Evolutionary conservation across 805 yeast genomes (phyloP), one percentile per base, ranked within the genome.

Genomic region (Barnettozyma populi): DNA sequence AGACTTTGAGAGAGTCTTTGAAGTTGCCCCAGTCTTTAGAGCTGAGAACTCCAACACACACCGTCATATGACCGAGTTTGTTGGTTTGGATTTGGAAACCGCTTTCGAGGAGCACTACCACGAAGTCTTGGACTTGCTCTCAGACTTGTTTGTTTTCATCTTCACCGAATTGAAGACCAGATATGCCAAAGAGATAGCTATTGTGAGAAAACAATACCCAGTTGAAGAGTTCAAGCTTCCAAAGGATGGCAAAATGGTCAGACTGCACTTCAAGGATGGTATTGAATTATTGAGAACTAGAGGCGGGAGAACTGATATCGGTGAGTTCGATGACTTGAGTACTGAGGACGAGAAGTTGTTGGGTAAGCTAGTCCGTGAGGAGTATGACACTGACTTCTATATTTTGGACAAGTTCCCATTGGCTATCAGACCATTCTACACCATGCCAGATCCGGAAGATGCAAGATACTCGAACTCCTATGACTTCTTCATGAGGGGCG

Each of bases 401-500:
- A 87, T 94, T 63, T 80, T 94, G 70, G 99, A 94, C 78, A 94
- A 94, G 71, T 94, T 94, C 87, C 99, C 99, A 62, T 76, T 90
- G 64, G 94, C 88, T 27, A 80, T 90, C 47, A 84, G 99, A 76
- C 99, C 99, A 49, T 94, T 94, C 80, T 94, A 94, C 79, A 94
- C 99, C 43, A 94, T 94, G 99, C 98, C 99, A 53, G 97, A 90
- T 67, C 78, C 98, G 18, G 84, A 81, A 62, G 90, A 94, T 72
- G 81, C 96, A 54, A 78, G 84, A 59, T 90, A 90, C 74, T 90
- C 98, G 54, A 94, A 94, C 80, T 92, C 98, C 19, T 94, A 92
- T 67, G 99, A 94, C 74, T 94, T 94, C 84, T 94, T 94, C 79
- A 94, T 94, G 99, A 86, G 99, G 75, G 99, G 99, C 66, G 99